Percentiles rank a stretch among this genome's conserved stretches.
phyloP scores from a whole-genome alignment of 148 eudicot species.

The Chenopodium formosanum region DNA sequence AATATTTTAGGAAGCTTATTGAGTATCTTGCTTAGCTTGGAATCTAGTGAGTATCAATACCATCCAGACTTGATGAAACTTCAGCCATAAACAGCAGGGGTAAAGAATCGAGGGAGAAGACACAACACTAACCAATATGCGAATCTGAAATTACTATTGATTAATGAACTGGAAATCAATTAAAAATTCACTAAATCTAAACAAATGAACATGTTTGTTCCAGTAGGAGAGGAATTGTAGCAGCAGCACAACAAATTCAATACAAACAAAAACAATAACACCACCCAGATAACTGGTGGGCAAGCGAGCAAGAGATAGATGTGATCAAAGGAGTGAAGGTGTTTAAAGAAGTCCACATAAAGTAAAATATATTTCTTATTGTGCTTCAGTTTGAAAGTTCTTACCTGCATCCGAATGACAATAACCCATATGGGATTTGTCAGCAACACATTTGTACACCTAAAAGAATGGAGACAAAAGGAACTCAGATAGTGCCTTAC shows the following conservation, averaged over 20 bases:
- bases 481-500: neutral
- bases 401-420: constrained; percentile 98
- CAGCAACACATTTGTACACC: constrained; percentile 91
- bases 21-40: neutral
- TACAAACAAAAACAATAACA: neutral
- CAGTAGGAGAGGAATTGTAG: neutral
- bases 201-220: neutral
- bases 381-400: neutral
- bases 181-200: neutral
- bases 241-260: neutral
- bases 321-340: neutral
- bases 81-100: neutral
- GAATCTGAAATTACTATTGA: neutral
- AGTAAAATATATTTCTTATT: neutral
- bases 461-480: constrained; percentile 19
- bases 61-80: neutral
- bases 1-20: neutral
- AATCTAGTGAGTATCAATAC: neutral
- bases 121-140: neutral
- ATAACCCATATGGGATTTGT: constrained; percentile 98
- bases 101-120: neutral
- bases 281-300: neutral
- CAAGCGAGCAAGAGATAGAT: neutral
- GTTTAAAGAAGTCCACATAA: neutral
- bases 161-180: neutral